Percentiles rank a stretch among this genome's conserved stretches.
phyloP scores from a whole-genome alignment of 306 rosid species.

The Citrullus amarus region DNA sequence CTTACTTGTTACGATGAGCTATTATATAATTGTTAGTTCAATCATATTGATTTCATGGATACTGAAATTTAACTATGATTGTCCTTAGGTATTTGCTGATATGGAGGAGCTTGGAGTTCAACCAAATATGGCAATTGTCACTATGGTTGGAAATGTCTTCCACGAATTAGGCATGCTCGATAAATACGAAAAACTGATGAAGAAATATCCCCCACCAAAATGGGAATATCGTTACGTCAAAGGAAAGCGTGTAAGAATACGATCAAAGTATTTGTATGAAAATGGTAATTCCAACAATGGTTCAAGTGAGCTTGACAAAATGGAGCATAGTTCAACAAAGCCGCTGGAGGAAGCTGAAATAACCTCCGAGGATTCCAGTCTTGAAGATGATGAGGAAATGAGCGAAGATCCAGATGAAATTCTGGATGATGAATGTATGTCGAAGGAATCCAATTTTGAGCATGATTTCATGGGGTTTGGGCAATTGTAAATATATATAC shows the following conservation, averaged over 20 bases:
- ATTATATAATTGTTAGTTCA: neutral
- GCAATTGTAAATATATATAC: neutral
- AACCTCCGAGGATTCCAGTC: conserved; percentile 15
- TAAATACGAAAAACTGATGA: conserved; percentile 44
- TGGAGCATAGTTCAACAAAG: conserved; percentile 17
- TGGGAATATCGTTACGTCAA: conserved; percentile 61
- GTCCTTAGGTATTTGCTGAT: conserved; percentile 73
- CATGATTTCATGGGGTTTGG: neutral
- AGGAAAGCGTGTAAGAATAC: conserved; percentile 62
- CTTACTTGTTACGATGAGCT: neutral
- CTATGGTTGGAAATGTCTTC: conserved; percentile 64
- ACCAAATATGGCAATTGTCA: conserved; percentile 43
- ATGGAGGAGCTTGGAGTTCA: conserved; percentile 85
- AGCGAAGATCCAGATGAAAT: neutral
- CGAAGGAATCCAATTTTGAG: conserved; percentile 14
- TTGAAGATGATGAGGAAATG: conserved; percentile 18
- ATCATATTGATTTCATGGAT: neutral
- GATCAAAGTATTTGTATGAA: conserved; percentile 14
- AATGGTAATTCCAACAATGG: conserved; percentile 6
- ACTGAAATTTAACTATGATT: neutral
- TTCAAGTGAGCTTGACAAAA: conserved; percentile 12
- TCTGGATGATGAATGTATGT: conserved; percentile 18
- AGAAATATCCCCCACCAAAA: conserved; percentile 65
- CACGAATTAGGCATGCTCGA: conserved; percentile 71
- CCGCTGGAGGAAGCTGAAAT: conserved; percentile 20